A percentile compares a stretch with the other conserved stretches of the same genome.
Evolutionary conservation across 2,329 filamentous ascomycete genomes (phyloP).

Genomic region (Fusarium miscanthi): DNA sequence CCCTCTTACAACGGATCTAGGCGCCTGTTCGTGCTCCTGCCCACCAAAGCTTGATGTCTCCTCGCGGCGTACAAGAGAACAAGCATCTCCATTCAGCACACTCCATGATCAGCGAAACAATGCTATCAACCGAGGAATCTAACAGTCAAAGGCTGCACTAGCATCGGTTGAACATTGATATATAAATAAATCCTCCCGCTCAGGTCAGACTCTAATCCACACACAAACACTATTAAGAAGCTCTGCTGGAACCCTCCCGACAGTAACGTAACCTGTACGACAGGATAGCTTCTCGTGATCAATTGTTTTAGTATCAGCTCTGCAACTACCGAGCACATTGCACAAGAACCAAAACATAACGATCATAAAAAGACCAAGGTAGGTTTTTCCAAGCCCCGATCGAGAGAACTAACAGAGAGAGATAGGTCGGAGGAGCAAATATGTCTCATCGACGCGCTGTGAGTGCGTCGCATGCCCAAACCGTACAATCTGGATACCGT

Average conservation of each 20-base stretch:
- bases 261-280: conserved; percentile 39
- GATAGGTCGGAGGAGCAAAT: background rate
- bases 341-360: conserved; percentile 13
- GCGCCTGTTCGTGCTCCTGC: conserved; percentile 10
- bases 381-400: conserved; percentile 7
- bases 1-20: background rate
- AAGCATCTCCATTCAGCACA: conserved; percentile 12
- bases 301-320: conserved; percentile 3
- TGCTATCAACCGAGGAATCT: conserved; percentile 9
- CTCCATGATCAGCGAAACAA: conserved; percentile 27
- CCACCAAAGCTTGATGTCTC: background rate
- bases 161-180: background rate
- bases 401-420: conserved; percentile 27
- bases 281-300: conserved; percentile 38
- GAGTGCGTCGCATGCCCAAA: conserved; percentile 8
- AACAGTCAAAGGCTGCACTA: background rate
- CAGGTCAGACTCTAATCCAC: conserved; percentile 1
- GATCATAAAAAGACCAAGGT: conserved; percentile 16
- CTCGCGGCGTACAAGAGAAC: conserved; percentile 11
- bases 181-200: conserved; percentile 8
- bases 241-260: background rate
- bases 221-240: conserved; percentile 23
- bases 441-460: conserved; percentile 21
- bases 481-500: background rate
- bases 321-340: conserved; percentile 32